A percentile compares a stretch with the other conserved stretches of the same genome.
Evolutionary conservation across 73 alveolate species (phyloP).

Genomic region (Paramecium sonneborni): DNA sequence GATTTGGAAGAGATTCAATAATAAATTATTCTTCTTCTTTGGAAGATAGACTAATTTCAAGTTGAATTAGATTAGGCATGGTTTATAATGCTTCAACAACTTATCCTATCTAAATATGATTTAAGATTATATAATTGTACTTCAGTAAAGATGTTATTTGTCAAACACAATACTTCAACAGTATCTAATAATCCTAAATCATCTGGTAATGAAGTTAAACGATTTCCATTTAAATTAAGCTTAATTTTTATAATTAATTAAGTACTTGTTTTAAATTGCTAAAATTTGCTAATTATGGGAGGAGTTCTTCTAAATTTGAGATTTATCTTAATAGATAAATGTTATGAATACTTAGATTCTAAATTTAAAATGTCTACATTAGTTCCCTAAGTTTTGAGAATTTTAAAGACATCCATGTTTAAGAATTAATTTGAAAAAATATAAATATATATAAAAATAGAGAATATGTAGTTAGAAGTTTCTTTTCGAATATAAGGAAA

Average conservation of each 20-base stretch:
- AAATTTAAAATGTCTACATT: not conserved
- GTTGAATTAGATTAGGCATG: slow-evolving; percentile 48
- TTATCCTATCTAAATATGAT: not conserved
- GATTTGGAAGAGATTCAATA: slow-evolving; percentile 56
- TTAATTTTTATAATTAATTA: not conserved
- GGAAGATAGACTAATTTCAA: not conserved
- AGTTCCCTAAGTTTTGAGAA: not conserved
- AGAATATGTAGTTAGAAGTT: not conserved
- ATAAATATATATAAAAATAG: not conserved
- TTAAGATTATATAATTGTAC: not conserved
- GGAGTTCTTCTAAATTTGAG: not conserved
- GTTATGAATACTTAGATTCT: not conserved
- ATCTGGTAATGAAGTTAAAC: slow-evolving; percentile 48
- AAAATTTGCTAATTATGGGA: slow-evolving; percentile 60
- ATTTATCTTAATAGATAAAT: not conserved
- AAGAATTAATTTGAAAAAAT: not conserved
- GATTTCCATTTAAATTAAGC: slow-evolving; percentile 63
- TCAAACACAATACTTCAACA: slow-evolving; percentile 42
- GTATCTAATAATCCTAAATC: slow-evolving; percentile 29
- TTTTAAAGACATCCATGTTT: not conserved
- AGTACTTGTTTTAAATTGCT: slow-evolving; percentile 58
- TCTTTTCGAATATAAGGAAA: not conserved
- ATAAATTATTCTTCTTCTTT: slow-evolving; percentile 57
- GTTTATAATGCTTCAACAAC: slow-evolving; percentile 61
- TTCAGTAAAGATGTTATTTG: slow-evolving; percentile 60